These are phyloP conservation scores for Ophiostoma himal-ulmi DNA, from an alignment of 2,329 filamentous ascomycete species.

Conservation along the genomic window DNA sequence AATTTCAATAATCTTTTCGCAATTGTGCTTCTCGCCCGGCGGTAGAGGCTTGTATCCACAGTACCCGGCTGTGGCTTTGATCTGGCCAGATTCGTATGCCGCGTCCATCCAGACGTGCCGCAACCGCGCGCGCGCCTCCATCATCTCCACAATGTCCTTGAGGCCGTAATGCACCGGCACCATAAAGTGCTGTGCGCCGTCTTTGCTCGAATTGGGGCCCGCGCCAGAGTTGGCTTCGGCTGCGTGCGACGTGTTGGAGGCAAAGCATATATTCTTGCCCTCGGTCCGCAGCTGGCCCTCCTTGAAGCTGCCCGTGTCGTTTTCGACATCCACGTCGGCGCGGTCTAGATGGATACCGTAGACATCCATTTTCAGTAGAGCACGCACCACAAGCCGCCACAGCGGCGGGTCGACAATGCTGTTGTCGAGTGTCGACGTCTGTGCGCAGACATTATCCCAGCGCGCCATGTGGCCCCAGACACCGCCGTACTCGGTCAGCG, in stretches of 20 bases:
- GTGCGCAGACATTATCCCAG: constrained; percentile 29
- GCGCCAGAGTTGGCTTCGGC: background rate
- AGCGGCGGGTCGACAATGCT: constrained; percentile 45
- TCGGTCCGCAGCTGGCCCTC: background rate
- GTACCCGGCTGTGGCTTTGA: constrained; percentile 22
- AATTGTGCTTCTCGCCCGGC: constrained; percentile 39
- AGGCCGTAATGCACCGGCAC: constrained; percentile 43
- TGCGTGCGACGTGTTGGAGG: background rate
- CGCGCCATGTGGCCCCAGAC: constrained; percentile 39
- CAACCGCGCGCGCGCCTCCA: constrained; percentile 46
- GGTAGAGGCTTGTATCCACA: constrained; percentile 31
- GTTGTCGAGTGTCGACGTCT: constrained; percentile 36
- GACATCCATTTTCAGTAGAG: constrained; percentile 51
- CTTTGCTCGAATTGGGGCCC: background rate
- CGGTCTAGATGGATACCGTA: constrained; percentile 42
- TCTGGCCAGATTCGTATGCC: constrained; percentile 38
- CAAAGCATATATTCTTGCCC: background rate
- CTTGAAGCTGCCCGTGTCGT: background rate
- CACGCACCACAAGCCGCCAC: constrained; percentile 51
- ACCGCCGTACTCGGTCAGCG: constrained; percentile 44
- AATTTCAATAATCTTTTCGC: constrained; percentile 48
- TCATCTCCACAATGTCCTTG: constrained; percentile 47
- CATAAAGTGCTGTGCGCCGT: constrained; percentile 18
- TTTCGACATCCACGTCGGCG: background rate
- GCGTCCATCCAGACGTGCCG: constrained; percentile 48